Percentiles rank a stretch among this genome's conserved stretches.
phyloP scores from a whole-genome alignment of 306 rosid genomes.

The Medicago lupulina region DNA sequence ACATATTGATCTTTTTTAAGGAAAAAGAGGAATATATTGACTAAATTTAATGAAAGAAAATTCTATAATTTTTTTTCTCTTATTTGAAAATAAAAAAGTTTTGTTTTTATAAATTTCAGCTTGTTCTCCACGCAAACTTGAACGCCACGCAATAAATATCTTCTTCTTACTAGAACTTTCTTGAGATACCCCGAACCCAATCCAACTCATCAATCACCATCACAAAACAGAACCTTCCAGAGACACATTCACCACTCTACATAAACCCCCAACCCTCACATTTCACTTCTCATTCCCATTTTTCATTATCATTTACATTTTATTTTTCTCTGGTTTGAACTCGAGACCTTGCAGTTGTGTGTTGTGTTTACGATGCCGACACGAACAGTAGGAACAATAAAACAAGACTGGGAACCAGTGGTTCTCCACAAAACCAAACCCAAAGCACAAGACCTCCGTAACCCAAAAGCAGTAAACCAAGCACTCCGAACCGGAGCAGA shows the following conservation, averaged over 20 bases:
- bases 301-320: too few relatives aligned
- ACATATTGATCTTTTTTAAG: too few relatives aligned
- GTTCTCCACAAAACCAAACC: slow-evolving; percentile 69
- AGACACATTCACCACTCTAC: slow-evolving; percentile 18
- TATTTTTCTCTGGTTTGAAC: too few relatives aligned
- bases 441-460: slow-evolving; percentile 62
- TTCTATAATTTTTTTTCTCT: too few relatives aligned
- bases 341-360: too few relatives aligned
- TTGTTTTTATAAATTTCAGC: background rate
- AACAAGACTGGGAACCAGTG: slow-evolving; percentile 86
- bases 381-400: slow-evolving; percentile 60
- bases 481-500: slow-evolving; percentile 72
- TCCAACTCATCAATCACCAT: background rate
- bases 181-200: background rate
- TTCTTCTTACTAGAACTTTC: background rate
- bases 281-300: background rate
- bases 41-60: too few relatives aligned
- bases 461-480: slow-evolving; percentile 73
- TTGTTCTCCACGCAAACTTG: background rate
- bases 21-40: too few relatives aligned
- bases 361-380: slow-evolving; percentile 51
- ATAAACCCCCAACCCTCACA: background rate
- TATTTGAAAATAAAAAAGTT: too few relatives aligned
- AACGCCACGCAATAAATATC: background rate
- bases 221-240: slow-evolving; percentile 46